Percentiles rank a stretch among this genome's conserved stretches.
These are phyloP conservation scores for Nannizziopsis barbatae DNA, from an alignment of 2,329 filamentous ascomycete genomes.

Conservation along the genomic window DNA sequence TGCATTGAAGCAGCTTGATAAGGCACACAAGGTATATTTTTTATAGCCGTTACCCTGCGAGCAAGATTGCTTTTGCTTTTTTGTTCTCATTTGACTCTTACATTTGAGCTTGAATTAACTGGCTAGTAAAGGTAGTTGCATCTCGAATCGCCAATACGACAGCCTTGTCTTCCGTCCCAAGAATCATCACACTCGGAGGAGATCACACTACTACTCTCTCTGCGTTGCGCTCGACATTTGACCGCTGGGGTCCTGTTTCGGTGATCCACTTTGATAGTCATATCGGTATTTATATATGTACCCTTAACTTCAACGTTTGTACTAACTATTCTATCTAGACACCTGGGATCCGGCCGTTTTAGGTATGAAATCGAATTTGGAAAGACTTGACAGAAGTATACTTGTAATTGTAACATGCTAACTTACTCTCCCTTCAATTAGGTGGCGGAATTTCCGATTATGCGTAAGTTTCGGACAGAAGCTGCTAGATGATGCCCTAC, in stretches of 20 bases:
- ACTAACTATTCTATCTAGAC: conserved; percentile 35
- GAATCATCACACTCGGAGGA: conserved; percentile 58
- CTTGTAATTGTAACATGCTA: background rate
- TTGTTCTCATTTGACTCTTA: background rate
- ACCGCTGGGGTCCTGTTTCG: conserved; percentile 52
- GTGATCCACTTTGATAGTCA: conserved; percentile 69
- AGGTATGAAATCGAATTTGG: conserved; percentile 3
- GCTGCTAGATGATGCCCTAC: background rate
- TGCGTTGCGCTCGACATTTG: conserved; percentile 54
- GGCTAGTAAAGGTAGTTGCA: conserved; percentile 23
- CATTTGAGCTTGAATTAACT: background rate
- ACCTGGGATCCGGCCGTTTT: conserved; percentile 61
- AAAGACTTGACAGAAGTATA: background rate
- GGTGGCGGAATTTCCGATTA: conserved; percentile 43
- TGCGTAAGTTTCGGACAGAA: conserved; percentile 31
- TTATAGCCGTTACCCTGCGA: conserved; percentile 14
- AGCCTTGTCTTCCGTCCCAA: conserved; percentile 23
- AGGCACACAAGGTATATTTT: conserved; percentile 56
- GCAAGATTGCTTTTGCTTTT: too few species aligned
- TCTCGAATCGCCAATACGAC: conserved; percentile 20
- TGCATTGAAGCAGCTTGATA: conserved; percentile 71
- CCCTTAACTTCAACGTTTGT: conserved; percentile 17
- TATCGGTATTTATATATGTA: conserved; percentile 35
- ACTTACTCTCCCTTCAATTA: conserved; percentile 10
- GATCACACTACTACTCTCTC: conserved; percentile 62